Percentiles rank a stretch among this genome's conserved stretches.
Evolutionary conservation across 2,329 filamentous ascomycete species (phyloP).

Genomic region (Eurotiales sp.): DNA sequence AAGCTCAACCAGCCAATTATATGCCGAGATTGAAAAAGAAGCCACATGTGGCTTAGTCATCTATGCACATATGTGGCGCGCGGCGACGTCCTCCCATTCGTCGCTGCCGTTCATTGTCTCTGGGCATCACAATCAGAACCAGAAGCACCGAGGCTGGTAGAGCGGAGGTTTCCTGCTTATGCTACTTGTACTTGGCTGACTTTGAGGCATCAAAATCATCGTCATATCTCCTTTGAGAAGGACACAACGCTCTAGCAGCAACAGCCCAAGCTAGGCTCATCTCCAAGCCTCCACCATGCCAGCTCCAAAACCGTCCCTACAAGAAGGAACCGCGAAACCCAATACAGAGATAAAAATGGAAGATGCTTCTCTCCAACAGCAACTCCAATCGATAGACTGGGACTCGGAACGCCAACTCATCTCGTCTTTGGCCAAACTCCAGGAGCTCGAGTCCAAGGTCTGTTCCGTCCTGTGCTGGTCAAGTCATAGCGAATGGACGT

Average conservation of each 20-base stretch:
- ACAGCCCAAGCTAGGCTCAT: background rate
- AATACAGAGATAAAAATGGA: slow-evolving; percentile 1
- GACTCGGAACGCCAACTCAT: slow-evolving; percentile 37
- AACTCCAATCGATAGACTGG: slow-evolving; percentile 11
- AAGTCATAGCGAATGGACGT: no score
- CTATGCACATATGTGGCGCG: background rate
- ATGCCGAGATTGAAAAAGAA: background rate
- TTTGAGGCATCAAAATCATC: background rate
- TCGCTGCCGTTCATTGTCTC: no score
- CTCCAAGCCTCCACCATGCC: background rate
- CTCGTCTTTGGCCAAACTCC: slow-evolving; percentile 37
- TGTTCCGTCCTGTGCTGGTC: background rate
- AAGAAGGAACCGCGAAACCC: background rate
- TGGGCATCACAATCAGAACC: background rate
- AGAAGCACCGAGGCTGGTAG: no score
- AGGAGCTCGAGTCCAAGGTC: slow-evolving; percentile 33
- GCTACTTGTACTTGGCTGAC: background rate
- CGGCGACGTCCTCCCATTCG: background rate
- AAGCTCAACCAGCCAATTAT: background rate
- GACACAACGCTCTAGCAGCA: background rate
- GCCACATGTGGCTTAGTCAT: slow-evolving; percentile 1
- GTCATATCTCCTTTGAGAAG: no score
- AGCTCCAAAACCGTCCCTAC: background rate
- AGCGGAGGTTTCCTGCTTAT: no score
- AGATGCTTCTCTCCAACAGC: background rate